A percentile compares a stretch with the other conserved stretches of the same genome.
These are phyloP conservation scores for Aschersonia sp. DNA, from an alignment of 2,329 filamentous ascomycete genomes.

Conservation along the genomic window DNA sequence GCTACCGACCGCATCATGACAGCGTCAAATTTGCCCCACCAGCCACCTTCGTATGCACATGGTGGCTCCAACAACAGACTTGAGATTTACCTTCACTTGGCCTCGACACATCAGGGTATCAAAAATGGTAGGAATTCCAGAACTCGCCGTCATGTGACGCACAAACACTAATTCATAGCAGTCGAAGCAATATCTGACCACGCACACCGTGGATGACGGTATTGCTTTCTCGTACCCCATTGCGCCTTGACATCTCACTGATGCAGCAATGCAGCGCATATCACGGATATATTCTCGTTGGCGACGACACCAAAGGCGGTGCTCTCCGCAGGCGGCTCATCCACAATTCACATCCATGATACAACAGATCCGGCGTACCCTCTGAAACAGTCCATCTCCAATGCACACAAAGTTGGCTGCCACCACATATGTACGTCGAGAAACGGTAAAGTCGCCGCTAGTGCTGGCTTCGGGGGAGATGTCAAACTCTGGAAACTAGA, in stretches of 20 bases:
- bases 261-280: constrained; percentile 45
- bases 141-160: neutral
- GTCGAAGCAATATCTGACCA: constrained; percentile 98
- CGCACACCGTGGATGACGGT: constrained; percentile 82
- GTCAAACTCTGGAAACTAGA: constrained; percentile 65
- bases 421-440: constrained; percentile 68
- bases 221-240: constrained; percentile 1
- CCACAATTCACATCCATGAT: constrained; percentile 66
- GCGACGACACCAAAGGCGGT: constrained; percentile 61
- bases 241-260: neutral
- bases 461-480: constrained; percentile 79
- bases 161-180: constrained; percentile 19
- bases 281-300: constrained; percentile 71
- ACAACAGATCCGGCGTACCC: constrained; percentile 59
- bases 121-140: neutral
- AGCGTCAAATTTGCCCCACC: constrained; percentile 3
- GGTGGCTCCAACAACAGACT: constrained; percentile 3
- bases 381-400: constrained; percentile 62
- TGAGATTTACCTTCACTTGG: neutral
- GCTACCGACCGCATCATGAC: neutral
- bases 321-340: constrained; percentile 74
- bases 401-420: constrained; percentile 76
- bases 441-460: constrained; percentile 61
- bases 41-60: neutral
- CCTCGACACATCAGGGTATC: neutral